Evolutionary conservation across 2,329 filamentous ascomycete species (phyloP), one percentile per base, ranked within the genome.

Genomic region (Xylariaceae sp.): DNA sequence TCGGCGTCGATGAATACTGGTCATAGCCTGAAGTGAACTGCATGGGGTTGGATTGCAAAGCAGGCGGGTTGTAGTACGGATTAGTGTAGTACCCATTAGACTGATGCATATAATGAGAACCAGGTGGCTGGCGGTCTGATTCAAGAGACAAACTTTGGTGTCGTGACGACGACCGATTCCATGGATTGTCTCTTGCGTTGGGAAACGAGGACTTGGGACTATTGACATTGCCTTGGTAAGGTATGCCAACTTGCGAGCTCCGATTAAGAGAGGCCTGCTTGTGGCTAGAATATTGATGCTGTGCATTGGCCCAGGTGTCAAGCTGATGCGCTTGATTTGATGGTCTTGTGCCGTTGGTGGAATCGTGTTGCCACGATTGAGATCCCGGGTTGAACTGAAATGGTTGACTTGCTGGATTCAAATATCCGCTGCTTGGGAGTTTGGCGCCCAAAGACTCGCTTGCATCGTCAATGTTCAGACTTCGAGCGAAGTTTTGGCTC

Each of bases 351-450:
- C 48, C 49, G 30, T 45, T 57, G 38, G 27, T 52, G 6, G 57
- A 55, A 12, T 74, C 68, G 7, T 64, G 62, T 43, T 65, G 65
- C 76, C 77, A 80, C 3, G 74, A 55, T 54, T 75, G 71, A 5
- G 74, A 74, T 7, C 64, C 68, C 1, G 75, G 72, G 53, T 79
- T 77, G 53, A 74, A 64, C 53, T 75, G 73, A 57, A 77, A 77
- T 6, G 69, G 64, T 44, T 70, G 70, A 27, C 48, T 49, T 2
- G 53, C 51, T 3, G 56, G 54, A 41, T 55, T 59, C 42, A 52
- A 60, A 30, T 57, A 51, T 11, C 56, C 59, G 44, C 57, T 63
- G 11, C 54, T 48, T 14, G 41, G 19, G 1, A 36, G 5, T 36
- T 9, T 15, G 15, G 48, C 53, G 22, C 52, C 43, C 9, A 52